Base-by-base conservation (phyloP, 1,284 basidiomycete species). In the Mixia osmundae region DNA sequence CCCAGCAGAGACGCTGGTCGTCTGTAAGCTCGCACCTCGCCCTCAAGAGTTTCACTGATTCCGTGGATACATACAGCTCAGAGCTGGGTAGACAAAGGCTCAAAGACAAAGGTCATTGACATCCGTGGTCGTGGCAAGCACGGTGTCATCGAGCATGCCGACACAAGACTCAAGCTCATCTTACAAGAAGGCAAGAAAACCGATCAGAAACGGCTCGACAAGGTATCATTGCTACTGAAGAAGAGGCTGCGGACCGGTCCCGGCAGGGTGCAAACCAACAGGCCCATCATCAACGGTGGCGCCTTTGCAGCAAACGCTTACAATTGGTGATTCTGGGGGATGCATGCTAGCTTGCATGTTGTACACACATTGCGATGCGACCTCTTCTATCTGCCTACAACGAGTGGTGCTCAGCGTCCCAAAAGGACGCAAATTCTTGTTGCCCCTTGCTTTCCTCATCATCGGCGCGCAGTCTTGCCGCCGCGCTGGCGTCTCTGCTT, bases 21-120 rank as follows among this genome's bases (percentile, higher is more conserved):
- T 97, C 43, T 66, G 80, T 82, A 43, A 47, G 74, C 70, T 14
- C 21, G 19, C 25, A 47, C 29, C 30, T 29, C 30, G 19, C 20
- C 12, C 26, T 22, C 30, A 37, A 9, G 22, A 33, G 5, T 16
- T 9, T 23, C 5, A 14, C 8, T 14, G 29, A 10, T 30, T 12
- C 12, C 7, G 7, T 16, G 16, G 8, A 7, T 9, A 11, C 37
- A 29, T 27, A 14, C 48, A 85, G 80, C 74, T 40, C 72, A 94
- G 59, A 70, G 85, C 10, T 95, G 85, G 83, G 82, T 94, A 12
- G 73, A 69, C 37, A 94, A 95, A 57, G 85, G 82, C 1, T 60
- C 63, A 1, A 65, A 66, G 39, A 57, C 69, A 28, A 69, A 67
- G 43, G 67, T 73, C 33, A 47, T 82, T n/a, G 83, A 95, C 46